phyloP scores from a whole-genome alignment of 2,329 filamentous ascomycete species.

The Immersiporthe knoxdaviesiana region DNA sequence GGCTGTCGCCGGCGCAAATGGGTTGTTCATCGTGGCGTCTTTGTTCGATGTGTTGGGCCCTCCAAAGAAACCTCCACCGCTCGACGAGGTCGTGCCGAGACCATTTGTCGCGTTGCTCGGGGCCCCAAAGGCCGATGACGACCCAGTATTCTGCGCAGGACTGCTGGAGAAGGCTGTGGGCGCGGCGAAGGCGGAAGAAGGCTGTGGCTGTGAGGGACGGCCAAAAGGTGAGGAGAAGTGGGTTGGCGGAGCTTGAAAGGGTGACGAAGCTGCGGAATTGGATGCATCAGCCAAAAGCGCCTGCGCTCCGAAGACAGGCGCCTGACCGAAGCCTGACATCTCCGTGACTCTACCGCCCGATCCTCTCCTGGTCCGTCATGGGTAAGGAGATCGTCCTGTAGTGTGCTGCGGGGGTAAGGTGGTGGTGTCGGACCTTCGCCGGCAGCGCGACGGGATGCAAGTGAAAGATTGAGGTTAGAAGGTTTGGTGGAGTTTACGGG shows the following conservation, averaged over 20 bases:
- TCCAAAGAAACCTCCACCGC: conserved; percentile 22
- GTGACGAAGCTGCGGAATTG: conserved; percentile 22
- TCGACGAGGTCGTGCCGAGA: conserved; percentile 4
- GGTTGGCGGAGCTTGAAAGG: conserved; percentile 29
- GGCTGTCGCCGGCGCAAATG: conserved; percentile 22
- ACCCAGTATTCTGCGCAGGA: conserved; percentile 5
- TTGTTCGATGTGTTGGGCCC: conserved; percentile 19
- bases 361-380: conserved; percentile 13
- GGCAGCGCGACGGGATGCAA: conserved; percentile 1
- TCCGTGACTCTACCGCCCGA: conserved; percentile 19
- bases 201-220: conserved; percentile 12
- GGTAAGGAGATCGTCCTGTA: neutral
- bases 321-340: conserved; percentile 30
- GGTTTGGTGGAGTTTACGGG: conserved; percentile 22
- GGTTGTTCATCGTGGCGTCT: conserved; percentile 22
- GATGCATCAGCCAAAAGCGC: conserved; percentile 28
- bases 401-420: conserved; percentile 14
- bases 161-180: neutral
- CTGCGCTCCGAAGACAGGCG: conserved; percentile 30
- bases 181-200: conserved; percentile 24
- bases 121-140: conserved; percentile 13
- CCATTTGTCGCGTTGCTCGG: conserved; percentile 16
- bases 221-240: conserved; percentile 23
- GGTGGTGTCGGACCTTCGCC: conserved; percentile 12
- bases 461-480: conserved; percentile 6